A percentile compares a stretch with the other conserved stretches of the same genome.
Conservation (phyloP, 2,329 filamentous ascomycete species). For the Colletotrichum sojae region DNA sequence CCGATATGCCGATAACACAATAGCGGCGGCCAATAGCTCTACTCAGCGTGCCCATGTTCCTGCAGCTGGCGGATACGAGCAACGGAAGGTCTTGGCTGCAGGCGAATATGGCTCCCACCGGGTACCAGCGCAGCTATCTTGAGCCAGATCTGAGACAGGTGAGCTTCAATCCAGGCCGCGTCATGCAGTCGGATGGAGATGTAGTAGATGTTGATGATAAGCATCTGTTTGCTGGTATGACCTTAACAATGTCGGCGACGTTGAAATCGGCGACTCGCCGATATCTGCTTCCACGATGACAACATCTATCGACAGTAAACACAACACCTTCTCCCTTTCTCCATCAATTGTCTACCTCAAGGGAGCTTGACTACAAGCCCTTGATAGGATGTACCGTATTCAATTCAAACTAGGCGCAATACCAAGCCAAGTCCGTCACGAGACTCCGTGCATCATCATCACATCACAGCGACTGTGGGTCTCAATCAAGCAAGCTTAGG, state of each 20-base stretch:
- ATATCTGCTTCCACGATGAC: too few species aligned
- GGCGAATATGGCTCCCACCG: not conserved
- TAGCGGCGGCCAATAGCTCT: not conserved
- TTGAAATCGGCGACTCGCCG: too few species aligned
- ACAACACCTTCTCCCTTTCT: too few species aligned
- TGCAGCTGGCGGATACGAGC: not conserved
- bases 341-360: not conserved
- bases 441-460: not conserved
- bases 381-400: not conserved
- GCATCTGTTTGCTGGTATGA: not conserved
- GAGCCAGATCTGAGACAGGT: not conserved
- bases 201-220: not conserved
- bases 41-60: not conserved
- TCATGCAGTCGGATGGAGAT: not conserved
- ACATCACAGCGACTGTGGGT: not conserved
- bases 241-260: not conserved
- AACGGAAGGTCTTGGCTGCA: not conserved
- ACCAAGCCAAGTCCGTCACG: not conserved
- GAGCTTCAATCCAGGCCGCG: not conserved
- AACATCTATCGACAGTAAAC: too few species aligned
- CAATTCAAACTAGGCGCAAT: not conserved
- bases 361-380: not conserved
- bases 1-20: not conserved
- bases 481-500: not conserved
- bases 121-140: not conserved